Percentiles rank a stretch among this genome's conserved stretches.
Conservation (phyloP, 2,329 filamentous ascomycete genomes). For the Aspergillus novofumigatus region DNA sequence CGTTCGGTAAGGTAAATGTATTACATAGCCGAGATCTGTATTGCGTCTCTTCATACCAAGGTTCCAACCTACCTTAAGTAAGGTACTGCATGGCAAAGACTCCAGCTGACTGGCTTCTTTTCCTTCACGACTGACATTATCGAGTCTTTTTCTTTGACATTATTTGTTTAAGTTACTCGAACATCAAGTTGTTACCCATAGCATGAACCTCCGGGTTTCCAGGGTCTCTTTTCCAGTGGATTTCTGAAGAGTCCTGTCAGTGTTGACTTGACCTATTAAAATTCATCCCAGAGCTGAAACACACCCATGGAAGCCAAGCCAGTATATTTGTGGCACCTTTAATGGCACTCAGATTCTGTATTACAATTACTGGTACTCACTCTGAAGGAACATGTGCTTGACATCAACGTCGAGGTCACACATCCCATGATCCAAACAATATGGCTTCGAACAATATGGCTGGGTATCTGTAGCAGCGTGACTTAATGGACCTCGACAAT, state of each 20-base stretch:
- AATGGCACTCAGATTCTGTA: not conserved
- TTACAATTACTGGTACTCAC: not conserved
- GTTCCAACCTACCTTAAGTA: not conserved
- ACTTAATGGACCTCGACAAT: not conserved
- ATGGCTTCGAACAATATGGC: not conserved
- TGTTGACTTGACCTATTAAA: not conserved
- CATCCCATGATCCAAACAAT: not conserved
- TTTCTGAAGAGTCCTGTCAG: not conserved
- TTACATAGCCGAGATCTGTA: not conserved
- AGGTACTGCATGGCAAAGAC: not conserved
- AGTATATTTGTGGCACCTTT: not conserved
- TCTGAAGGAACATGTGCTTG: not conserved
- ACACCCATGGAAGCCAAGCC: not conserved
- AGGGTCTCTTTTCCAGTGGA: not conserved
- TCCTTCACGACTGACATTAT: not conserved
- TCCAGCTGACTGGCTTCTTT: not conserved
- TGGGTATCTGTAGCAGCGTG: not conserved
- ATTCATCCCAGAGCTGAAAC: not conserved
- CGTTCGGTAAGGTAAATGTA: not conserved
- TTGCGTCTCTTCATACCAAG: not conserved
- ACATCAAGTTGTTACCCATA: not conserved
- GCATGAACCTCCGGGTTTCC: not conserved
- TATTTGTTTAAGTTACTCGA: not conserved
- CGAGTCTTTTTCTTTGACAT: not conserved
- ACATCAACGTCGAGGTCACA: not conserved